Percentiles rank a stretch among this genome's conserved stretches.
phyloP scores from a whole-genome alignment of 2,329 filamentous ascomycete species.

The Arthrobotrys musiformis region DNA sequence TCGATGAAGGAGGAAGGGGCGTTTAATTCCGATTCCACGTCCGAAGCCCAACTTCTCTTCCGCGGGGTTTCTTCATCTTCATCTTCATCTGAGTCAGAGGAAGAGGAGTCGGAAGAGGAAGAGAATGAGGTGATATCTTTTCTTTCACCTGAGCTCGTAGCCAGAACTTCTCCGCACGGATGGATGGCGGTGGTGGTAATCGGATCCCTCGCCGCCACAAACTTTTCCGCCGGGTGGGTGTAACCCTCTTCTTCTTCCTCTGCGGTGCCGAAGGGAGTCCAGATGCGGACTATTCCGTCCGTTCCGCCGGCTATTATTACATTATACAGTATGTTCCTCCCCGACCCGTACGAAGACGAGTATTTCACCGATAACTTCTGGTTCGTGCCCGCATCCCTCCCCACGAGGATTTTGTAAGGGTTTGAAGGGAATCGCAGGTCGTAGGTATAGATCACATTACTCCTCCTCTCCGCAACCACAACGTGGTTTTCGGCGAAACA shows the following conservation, averaged over 20 bases:
- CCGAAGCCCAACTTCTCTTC: not conserved
- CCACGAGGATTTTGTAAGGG: constrained; percentile 15
- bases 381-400: constrained; percentile 61
- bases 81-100: not conserved
- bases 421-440: constrained; percentile 62
- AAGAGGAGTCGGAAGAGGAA: too few species aligned
- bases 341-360: not conserved
- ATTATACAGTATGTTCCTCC: constrained; percentile 57
- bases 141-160: constrained; percentile 62
- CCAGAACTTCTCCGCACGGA: constrained; percentile 61
- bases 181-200: constrained; percentile 62
- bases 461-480: constrained; percentile 65
- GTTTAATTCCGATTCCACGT: not conserved
- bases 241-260: constrained; percentile 57
- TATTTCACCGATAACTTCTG: constrained; percentile 66
- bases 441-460: constrained; percentile 65
- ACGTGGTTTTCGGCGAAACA: constrained; percentile 67
- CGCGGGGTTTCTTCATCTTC: not conserved
- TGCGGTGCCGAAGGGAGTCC: constrained; percentile 59
- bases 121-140: constrained; percentile 11
- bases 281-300: constrained; percentile 64
- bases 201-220: constrained; percentile 61
- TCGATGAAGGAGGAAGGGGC: not conserved
- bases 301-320: constrained; percentile 66
- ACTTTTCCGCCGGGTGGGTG: constrained; percentile 59